These are phyloP conservation scores for Strobilomyces echinocephalus DNA, from an alignment of 768 basidiomycete genomes.

Conservation along the genomic window DNA sequence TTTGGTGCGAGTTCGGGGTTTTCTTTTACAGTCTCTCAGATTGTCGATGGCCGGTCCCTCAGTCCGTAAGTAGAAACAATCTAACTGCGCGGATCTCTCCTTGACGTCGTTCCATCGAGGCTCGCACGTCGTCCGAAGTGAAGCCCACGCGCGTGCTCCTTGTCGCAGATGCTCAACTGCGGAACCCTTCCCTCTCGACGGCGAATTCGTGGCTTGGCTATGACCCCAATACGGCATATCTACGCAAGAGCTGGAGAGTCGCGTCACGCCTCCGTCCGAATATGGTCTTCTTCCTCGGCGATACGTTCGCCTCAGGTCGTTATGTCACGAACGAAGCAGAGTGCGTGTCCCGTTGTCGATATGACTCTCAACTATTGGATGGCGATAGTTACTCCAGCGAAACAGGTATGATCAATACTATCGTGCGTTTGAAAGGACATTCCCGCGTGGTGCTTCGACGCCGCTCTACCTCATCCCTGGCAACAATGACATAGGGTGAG, in stretches of 20 bases:
- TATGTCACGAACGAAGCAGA: conserved; percentile 45
- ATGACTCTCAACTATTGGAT: background rate
- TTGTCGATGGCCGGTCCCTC: conserved; percentile 53
- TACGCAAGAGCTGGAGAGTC: conserved; percentile 70
- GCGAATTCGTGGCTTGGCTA: conserved; percentile 38
- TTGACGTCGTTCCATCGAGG: conserved; percentile 9
- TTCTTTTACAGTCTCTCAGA: conserved; percentile 55
- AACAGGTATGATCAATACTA: conserved; percentile 59
- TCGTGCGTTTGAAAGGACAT: conserved; percentile 58
- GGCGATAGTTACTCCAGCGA: conserved; percentile 1
- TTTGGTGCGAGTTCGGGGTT: conserved; percentile 62
- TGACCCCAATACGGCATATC: conserved; percentile 49
- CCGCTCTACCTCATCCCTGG: conserved; percentile 63
- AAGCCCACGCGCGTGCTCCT: conserved; percentile 57
- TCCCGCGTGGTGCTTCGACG: conserved; percentile 38
- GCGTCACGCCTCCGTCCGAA: conserved; percentile 54
- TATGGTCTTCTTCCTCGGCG: conserved; percentile 70
- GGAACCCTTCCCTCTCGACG: conserved; percentile 31
- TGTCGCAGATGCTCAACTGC: conserved; percentile 65
- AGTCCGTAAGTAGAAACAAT: conserved; percentile 20
- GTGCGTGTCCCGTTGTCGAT: conserved; percentile 41
- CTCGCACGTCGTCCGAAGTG: conserved; percentile 4
- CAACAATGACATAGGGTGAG: conserved; percentile 76
- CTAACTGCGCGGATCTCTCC: background rate
- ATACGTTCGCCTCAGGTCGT: conserved; percentile 67